phyloP scores from a whole-genome alignment of 176 grass and related monocot genomes.

The Ananas comosus region DNA sequence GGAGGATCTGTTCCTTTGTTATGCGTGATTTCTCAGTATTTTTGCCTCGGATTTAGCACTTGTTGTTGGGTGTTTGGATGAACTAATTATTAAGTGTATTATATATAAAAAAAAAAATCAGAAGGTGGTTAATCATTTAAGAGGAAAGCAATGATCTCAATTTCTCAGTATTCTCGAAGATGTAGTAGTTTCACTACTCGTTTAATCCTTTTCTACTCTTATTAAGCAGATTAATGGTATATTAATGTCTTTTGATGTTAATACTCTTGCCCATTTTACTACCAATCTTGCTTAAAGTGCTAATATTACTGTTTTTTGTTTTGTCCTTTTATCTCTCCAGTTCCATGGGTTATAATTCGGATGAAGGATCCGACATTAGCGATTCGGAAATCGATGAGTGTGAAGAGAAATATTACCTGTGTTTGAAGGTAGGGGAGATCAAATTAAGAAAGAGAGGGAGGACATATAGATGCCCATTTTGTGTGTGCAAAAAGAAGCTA shows the following conservation, averaged over 20 bases:
- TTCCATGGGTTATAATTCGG: conserved; percentile 41
- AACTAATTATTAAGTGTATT: no score
- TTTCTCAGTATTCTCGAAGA: no score
- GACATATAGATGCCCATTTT: conserved; percentile 58
- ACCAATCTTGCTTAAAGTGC: background rate
- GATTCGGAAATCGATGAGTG: conserved; percentile 57
- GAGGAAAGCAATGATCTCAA: no score
- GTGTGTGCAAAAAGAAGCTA: conserved; percentile 59
- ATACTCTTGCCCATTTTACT: background rate
- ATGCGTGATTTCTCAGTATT: no score
- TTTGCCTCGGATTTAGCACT: no score
- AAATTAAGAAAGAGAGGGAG: conserved; percentile 38
- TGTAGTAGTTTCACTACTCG: no score
- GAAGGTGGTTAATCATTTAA: no score
- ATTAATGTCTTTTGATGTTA: background rate
- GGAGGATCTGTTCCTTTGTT: background rate
- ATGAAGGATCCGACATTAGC: conserved; percentile 48
- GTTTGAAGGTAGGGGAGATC: conserved; percentile 19
- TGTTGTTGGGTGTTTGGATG: no score
- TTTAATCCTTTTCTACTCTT: no score
- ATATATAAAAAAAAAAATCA: no score
- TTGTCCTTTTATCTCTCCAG: background rate
- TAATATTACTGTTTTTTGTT: background rate
- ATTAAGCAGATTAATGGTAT: background rate
- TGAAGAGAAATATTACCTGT: conserved; percentile 25